Conservation (phyloP, 768 basidiomycete species). For the Mycena vitilis region DNA sequence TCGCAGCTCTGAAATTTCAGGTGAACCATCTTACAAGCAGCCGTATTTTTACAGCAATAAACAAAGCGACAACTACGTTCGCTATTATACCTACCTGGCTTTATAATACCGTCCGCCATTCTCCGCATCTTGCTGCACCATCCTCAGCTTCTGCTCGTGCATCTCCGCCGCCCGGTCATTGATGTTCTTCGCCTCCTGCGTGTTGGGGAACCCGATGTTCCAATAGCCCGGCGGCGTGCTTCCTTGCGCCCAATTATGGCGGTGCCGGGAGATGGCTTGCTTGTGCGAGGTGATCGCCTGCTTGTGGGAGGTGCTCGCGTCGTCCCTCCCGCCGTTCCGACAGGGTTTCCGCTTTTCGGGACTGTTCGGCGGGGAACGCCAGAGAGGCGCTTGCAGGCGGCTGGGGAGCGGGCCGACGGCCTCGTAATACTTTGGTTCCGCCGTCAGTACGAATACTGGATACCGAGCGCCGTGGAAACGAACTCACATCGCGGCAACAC, state of each 20-base stretch:
- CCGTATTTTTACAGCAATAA: not conserved
- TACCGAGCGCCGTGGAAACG: constrained; percentile 8
- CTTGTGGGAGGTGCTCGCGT: constrained; percentile 42
- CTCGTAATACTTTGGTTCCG: constrained; percentile 75
- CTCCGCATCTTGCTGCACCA: constrained; percentile 70
- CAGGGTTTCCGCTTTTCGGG: constrained; percentile 42
- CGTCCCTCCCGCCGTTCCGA: constrained; percentile 39
- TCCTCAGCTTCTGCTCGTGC: constrained; percentile 71
- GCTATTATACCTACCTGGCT: constrained; percentile 26
- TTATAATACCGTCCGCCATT: constrained; percentile 56
- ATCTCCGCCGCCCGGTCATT: constrained; percentile 80
- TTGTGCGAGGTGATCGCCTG: constrained; percentile 70
- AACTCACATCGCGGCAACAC: constrained; percentile 78
- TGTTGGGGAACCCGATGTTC: constrained; percentile 90
- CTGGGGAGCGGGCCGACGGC: constrained; percentile 78
- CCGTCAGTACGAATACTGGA: constrained; percentile 3
- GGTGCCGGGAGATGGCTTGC: constrained; percentile 72
- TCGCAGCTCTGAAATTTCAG: too few relatives aligned
- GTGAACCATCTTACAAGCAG: not conserved
- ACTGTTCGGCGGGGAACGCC: constrained; percentile 70
- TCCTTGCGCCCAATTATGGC: constrained; percentile 75
- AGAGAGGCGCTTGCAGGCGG: constrained; percentile 74
- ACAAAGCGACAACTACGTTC: not conserved
- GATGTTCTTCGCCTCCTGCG: constrained; percentile 83
- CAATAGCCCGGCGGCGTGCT: constrained; percentile 90